These are phyloP conservation scores for Lithospermum erythrorhizon DNA, from an alignment of 257 asterid genomes.

Conservation along the genomic window DNA sequence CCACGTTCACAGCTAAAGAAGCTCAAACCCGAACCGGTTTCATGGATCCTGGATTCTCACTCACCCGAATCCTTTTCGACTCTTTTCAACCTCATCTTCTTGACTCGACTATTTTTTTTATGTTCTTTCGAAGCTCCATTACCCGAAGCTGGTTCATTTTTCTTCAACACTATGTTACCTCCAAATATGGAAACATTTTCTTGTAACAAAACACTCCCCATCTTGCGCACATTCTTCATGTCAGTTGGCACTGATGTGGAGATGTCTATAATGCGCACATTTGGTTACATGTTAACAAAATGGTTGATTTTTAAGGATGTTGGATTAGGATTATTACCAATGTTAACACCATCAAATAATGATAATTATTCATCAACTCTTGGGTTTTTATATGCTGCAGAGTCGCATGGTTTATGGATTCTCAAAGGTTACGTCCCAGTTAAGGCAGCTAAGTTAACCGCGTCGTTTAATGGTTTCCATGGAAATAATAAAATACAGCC, in stretches of 20 bases:
- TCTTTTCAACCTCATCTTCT: conserved; percentile 61
- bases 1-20: conserved; percentile 58
- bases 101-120: conserved; percentile 64
- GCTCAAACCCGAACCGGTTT: conserved; percentile 50
- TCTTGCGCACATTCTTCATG: conserved; percentile 53
- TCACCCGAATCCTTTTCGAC: conserved; percentile 68
- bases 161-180: conserved; percentile 45
- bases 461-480: conserved; percentile 2
- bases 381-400: conserved; percentile 58
- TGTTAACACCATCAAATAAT: conserved; percentile 25
- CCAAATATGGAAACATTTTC: conserved; percentile 57
- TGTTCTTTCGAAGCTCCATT: conserved; percentile 54
- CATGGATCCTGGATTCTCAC: conserved; percentile 74
- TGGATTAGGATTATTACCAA: conserved; percentile 27
- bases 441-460: conserved; percentile 46
- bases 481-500: conserved; percentile 22
- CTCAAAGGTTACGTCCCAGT: conserved; percentile 66
- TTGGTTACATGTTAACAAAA: conserved; percentile 70
- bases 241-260: conserved; percentile 70
- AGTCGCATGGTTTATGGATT: conserved; percentile 74
- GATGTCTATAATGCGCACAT: conserved; percentile 61
- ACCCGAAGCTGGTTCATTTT: conserved; percentile 51
- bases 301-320: conserved; percentile 38
- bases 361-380: conserved; percentile 20
- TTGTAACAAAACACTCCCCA: conserved; percentile 37